Base-by-base conservation (phyloP, 1,284 basidiomycete species). In the Athelia psychrophila region DNA sequence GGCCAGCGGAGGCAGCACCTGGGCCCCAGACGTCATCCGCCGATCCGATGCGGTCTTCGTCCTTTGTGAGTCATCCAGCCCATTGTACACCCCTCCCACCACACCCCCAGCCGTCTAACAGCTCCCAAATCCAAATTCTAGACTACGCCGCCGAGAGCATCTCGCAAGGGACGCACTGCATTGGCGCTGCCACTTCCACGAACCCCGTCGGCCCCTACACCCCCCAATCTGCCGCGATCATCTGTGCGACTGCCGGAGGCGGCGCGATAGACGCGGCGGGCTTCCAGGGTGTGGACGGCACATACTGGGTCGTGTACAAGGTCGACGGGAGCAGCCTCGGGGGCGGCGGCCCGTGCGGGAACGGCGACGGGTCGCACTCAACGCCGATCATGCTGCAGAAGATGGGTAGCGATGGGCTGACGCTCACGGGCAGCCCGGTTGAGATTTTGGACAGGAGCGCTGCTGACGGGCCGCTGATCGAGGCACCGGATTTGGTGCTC, bases 251-350 rank as follows among this genome's bases (percentile, higher is more conserved):
- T 27, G 44, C 42, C 19, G 52, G 56, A 20, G 61, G 60, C 12
- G 60, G 60, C 18, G 60, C 54, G 1, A 62, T 61, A 32, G 61
- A 62, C 32, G 54, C 60, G 6, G 59, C 60, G 2, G 60, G 61
- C 3, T 60, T 60, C 52, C 51, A 56, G 27, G 56, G 58, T 27
- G 49, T 51, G 4, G 51, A 57, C 19, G 59, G 60, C 3, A 49
- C 52, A 20, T 53, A 50, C 2, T 62, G 55, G 22, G 50, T 61
- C 33, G 54, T 61, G 15, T 61, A 58, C 47, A 62, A 61, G 51
- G 58, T 62, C 16, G 61, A 61, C 30, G 61, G 61, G 12, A 62
- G 53, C 52, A 56, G 47, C 16, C 48, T 57, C 18, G 58, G 58
- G 18, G 54, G 55, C 15, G 61, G 60, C n/a, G 60, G 61, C 4